Conservation (phyloP, 495 filamentous ascomycete species). For the Neurospora sp. region DNA sequence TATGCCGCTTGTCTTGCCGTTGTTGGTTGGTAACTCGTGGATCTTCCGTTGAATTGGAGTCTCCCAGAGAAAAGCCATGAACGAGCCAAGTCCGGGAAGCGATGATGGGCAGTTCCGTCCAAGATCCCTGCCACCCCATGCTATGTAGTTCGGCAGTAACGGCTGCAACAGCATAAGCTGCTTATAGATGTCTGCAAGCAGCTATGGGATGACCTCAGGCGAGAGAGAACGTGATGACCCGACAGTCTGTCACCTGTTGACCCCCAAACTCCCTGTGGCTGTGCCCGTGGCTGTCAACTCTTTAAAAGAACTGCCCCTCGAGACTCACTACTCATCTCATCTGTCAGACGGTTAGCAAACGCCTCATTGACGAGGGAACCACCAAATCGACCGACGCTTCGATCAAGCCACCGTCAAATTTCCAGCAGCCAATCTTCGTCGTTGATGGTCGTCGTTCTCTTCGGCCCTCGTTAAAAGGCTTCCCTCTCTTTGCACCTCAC, state of each 20-base stretch:
- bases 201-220: not conserved
- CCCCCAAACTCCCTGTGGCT: not conserved
- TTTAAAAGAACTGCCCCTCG: not conserved
- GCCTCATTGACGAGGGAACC: not conserved
- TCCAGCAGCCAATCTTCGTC: not conserved
- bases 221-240: not conserved
- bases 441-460: not conserved
- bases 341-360: not conserved
- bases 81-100: not conserved
- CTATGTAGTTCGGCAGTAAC: not conserved
- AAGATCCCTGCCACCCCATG: not conserved
- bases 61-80: not conserved
- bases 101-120: not conserved
- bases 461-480: not conserved
- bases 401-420: not conserved
- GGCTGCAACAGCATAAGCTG: not conserved
- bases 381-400: not conserved
- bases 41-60: not conserved
- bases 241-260: not conserved
- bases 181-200: not conserved
- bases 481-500: not conserved
- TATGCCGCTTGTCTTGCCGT: not conserved
- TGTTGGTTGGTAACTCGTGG: not conserved
- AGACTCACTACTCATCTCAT: not conserved
- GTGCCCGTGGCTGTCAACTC: not conserved